Evolutionary conservation across 2,329 filamentous ascomycete species (phyloP).

Genomic region (Colletotrichum graminicola): DNA sequence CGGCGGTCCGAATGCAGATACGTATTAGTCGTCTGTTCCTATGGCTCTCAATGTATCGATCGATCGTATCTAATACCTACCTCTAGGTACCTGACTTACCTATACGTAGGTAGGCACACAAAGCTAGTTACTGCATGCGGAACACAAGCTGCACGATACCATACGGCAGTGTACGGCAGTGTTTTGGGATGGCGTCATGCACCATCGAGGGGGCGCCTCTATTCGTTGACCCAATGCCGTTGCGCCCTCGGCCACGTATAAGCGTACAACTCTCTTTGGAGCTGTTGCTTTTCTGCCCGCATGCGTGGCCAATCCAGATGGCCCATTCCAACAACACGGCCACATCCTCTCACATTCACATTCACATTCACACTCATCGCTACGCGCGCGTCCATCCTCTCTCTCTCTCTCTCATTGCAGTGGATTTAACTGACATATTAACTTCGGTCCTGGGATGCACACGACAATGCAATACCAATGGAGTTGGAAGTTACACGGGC

Average conservation of each 20-base stretch:
- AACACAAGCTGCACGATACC: constrained; percentile 1
- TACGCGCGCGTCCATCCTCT: background rate
- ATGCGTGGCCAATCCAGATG: constrained; percentile 28
- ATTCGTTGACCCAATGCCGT: constrained; percentile 28
- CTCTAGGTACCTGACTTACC: no score
- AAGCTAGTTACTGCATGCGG: constrained; percentile 14
- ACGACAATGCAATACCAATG: no score
- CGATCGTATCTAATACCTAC: no score
- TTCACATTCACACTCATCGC: background rate
- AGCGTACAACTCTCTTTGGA: background rate
- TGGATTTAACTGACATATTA: no score
- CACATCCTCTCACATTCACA: constrained; percentile 17
- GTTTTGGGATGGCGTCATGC: constrained; percentile 37
- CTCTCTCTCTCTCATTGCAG: no score
- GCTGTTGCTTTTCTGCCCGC: constrained; percentile 1
- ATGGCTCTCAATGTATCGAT: background rate
- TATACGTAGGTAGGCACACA: background rate
- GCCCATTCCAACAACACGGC: constrained; percentile 32
- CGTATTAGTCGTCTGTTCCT: background rate
- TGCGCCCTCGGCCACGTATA: background rate
- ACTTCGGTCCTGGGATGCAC: no score
- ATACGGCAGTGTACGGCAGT: background rate
- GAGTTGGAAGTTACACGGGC: no score
- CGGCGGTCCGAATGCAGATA: constrained; percentile 12
- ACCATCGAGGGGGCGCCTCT: constrained; percentile 20